Conservation (phyloP, 2,329 filamentous ascomycete species). For the Anthostomella pinea region DNA sequence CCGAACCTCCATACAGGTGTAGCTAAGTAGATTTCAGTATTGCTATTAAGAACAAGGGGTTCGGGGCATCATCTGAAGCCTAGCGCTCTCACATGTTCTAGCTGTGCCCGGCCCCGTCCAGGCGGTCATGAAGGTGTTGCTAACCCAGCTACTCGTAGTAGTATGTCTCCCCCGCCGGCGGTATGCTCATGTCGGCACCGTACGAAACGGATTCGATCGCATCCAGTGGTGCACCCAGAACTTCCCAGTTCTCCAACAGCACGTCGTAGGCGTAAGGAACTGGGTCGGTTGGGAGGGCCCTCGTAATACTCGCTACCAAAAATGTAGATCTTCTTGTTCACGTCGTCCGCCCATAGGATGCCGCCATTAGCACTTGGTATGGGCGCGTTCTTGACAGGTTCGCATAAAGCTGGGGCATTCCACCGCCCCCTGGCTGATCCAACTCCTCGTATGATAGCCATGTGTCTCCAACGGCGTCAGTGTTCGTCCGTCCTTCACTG, state of each 20-base stretch:
- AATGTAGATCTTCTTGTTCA: slow-evolving; percentile 62
- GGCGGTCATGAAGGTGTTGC: slow-evolving; percentile 47
- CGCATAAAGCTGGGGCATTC: slow-evolving; percentile 51
- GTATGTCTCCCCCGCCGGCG: slow-evolving; percentile 54
- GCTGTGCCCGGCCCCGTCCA: slow-evolving; percentile 51
- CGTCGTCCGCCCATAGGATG: slow-evolving; percentile 56
- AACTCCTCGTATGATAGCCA: slow-evolving; percentile 59
- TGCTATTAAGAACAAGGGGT: not conserved
- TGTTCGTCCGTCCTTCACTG: not conserved
- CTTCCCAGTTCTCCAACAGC: slow-evolving; percentile 54
- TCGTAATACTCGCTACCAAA: slow-evolving; percentile 57
- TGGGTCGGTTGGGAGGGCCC: slow-evolving; percentile 42
- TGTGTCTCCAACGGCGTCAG: slow-evolving; percentile 38
- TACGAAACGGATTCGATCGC: slow-evolving; percentile 49
- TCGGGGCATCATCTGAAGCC: not conserved
- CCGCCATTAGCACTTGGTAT: slow-evolving; percentile 48
- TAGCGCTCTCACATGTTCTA: slow-evolving; percentile 57
- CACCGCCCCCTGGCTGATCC: slow-evolving; percentile 39
- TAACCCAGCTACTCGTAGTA: slow-evolving; percentile 64
- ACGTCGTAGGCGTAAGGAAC: slow-evolving; percentile 57
- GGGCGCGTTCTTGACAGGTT: slow-evolving; percentile 58
- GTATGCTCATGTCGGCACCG: slow-evolving; percentile 54
- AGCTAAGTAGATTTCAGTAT: slow-evolving; percentile 45
- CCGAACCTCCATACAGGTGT: slow-evolving; percentile 58
- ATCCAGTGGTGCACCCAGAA: slow-evolving; percentile 37